Percentiles rank a stretch among this genome's conserved stretches.
phyloP scores from a whole-genome alignment of 2,329 filamentous ascomycete genomes.

The Neospermospora avenae region DNA sequence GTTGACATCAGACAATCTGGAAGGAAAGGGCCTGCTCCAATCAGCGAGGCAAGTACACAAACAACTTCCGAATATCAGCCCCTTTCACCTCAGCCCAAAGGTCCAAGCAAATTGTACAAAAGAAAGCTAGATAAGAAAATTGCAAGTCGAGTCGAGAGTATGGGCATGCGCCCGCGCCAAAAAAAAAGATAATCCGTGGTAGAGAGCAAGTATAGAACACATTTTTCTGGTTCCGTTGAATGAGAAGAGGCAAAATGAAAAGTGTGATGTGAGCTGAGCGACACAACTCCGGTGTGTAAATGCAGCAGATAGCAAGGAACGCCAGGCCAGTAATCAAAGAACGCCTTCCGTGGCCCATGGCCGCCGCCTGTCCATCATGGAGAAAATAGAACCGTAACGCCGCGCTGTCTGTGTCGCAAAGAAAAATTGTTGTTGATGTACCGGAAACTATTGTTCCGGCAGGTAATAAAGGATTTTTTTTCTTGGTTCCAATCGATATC shows the following conservation, averaged over 20 bases:
- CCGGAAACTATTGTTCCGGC: background rate
- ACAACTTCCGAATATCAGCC: slow-evolving; percentile 3
- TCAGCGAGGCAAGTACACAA: background rate
- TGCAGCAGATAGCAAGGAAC: slow-evolving; percentile 24
- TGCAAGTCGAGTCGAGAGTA: slow-evolving; percentile 5
- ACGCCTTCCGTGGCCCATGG: slow-evolving; percentile 16
- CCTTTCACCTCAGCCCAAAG: background rate
- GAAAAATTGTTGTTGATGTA: background rate
- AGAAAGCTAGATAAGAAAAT: slow-evolving; percentile 8
- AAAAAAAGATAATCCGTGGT: background rate
- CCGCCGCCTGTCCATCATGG: slow-evolving; percentile 3
- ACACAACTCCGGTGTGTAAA: slow-evolving; percentile 23
- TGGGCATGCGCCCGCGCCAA: background rate
- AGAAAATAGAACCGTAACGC: slow-evolving; percentile 15
- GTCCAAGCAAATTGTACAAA: slow-evolving; percentile 8
- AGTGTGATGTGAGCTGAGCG: slow-evolving; percentile 5
- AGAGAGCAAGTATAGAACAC: slow-evolving; percentile 1
- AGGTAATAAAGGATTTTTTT: background rate
- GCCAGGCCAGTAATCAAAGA: slow-evolving; percentile 6
- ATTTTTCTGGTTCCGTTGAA: background rate
- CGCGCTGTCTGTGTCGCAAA: slow-evolving; percentile 5
- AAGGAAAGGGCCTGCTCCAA: background rate
- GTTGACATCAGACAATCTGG: slow-evolving; percentile 1
- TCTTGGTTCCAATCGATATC: background rate
- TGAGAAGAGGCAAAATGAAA: slow-evolving; percentile 6